These are phyloP conservation scores for Nakazawaea populi DNA, from an alignment of 805 yeast species.

Conservation along the genomic window DNA sequence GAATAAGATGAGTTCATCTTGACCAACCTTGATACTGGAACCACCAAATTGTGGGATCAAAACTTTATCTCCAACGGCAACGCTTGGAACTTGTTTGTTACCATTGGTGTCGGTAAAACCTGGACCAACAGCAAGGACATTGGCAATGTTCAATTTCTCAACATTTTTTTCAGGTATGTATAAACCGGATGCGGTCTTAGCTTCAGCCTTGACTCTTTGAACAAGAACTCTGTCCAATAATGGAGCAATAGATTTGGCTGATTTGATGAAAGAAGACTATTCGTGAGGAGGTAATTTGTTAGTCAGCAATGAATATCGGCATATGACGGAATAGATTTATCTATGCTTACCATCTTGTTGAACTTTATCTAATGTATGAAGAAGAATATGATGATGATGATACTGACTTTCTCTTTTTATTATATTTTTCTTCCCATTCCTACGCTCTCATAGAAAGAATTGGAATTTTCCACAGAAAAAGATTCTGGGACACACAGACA, in stretches of 20 bases:
- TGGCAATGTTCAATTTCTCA: slow-evolving; percentile 88
- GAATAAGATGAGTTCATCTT: slow-evolving; percentile 76
- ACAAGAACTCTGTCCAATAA: slow-evolving; percentile 94
- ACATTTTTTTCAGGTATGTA: slow-evolving; percentile 95
- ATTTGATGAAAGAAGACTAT: slow-evolving; percentile 63
- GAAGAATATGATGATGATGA: too few relatives aligned
- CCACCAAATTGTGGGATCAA: slow-evolving; percentile 96
- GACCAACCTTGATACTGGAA: slow-evolving; percentile 78
- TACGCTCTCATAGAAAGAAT: not conserved
- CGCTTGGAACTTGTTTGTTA: slow-evolving; percentile 63
- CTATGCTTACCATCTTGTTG: not conserved
- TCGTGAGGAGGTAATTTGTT: too few relatives aligned
- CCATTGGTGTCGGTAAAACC: slow-evolving; percentile 80
- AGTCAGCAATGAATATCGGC: not conserved
- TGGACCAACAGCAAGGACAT: slow-evolving; percentile 93
- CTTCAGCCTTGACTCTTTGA: slow-evolving; percentile 87
- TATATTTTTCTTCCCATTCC: too few relatives aligned
- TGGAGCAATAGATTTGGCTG: slow-evolving; percentile 85
- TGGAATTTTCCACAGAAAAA: not conserved
- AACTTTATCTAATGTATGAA: not conserved
- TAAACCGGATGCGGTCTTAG: slow-evolving; percentile 89
- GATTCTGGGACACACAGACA: not conserved
- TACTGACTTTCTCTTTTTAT: too few relatives aligned
- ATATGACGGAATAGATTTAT: not conserved
- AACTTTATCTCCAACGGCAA: slow-evolving; percentile 87